Conservation (phyloP, 192 early-diverging fungal species). For the Oehlia diaphana region DNA sequence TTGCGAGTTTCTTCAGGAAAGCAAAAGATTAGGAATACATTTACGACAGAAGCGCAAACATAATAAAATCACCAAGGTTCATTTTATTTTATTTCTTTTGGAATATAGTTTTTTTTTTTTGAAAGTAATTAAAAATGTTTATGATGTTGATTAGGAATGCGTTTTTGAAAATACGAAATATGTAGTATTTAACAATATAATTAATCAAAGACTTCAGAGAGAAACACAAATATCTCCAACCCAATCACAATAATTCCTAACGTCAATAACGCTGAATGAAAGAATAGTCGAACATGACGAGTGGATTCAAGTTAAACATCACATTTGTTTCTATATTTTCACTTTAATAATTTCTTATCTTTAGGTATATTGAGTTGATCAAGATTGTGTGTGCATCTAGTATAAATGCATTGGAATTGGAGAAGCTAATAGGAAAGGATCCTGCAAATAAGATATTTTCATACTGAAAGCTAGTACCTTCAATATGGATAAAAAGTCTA, state of each 20-base stretch:
- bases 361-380: slow-evolving; percentile 20
- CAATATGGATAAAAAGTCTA: slow-evolving; percentile 19
- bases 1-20: background rate
- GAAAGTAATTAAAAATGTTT: slow-evolving; percentile 16
- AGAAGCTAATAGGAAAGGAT: slow-evolving; percentile 8
- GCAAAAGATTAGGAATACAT: background rate
- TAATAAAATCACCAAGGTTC: slow-evolving; percentile 3
- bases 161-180: slow-evolving; percentile 6
- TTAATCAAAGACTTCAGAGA: background rate
- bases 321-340: slow-evolving; percentile 8
- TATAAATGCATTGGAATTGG: background rate
- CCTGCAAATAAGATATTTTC: slow-evolving; percentile 19
- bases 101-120: background rate
- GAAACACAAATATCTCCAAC: background rate
- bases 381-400: slow-evolving; percentile 13
- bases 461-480: background rate
- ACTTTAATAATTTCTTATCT: background rate
- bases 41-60: slow-evolving; percentile 4
- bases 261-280: slow-evolving; percentile 2
- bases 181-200: slow-evolving; percentile 1
- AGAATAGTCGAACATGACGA: slow-evolving; percentile 11
- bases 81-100: slow-evolving; percentile 2
- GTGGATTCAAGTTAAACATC: slow-evolving; percentile 19
- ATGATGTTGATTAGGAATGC: background rate
- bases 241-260: too few species aligned